Conservation (phyloP, 305 asterid species). For the Fraxinus floribunda region DNA sequence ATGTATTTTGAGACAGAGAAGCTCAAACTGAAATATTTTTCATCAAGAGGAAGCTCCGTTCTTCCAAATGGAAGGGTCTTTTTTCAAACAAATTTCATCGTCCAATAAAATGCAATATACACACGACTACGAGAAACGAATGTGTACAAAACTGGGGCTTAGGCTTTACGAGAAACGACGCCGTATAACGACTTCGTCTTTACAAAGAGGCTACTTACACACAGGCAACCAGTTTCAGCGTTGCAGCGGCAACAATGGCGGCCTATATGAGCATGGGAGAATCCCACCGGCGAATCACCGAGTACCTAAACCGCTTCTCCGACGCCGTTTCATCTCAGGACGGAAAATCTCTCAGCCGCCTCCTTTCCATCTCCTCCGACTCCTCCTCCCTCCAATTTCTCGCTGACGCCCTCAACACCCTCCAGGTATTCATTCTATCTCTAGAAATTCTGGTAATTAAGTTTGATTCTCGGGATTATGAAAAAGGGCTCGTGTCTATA, state of each 20-base stretch:
- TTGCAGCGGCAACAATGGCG: constrained; percentile 37
- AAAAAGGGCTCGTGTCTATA: neutral
- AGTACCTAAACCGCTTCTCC: constrained; percentile 70
- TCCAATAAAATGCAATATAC: neutral
- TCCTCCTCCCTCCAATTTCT: constrained; percentile 60
- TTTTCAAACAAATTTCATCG: too few species aligned
- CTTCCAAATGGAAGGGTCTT: too few species aligned
- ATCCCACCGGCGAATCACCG: constrained; percentile 73
- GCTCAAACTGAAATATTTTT: too few species aligned
- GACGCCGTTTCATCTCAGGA: constrained; percentile 78
- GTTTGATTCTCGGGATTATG: neutral
- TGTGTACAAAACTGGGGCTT: neutral
- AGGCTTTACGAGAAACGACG: neutral
- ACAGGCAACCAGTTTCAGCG: constrained; percentile 24
- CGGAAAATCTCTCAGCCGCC: constrained; percentile 62
- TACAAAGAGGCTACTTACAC: neutral
- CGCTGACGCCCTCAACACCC: constrained; percentile 76
- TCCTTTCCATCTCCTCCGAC: constrained; percentile 61
- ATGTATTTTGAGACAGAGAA: too few species aligned
- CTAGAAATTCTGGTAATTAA: constrained; percentile 7
- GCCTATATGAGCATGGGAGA: constrained; percentile 85
- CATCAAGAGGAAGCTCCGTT: too few species aligned
- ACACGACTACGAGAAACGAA: neutral
- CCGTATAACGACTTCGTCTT: neutral
- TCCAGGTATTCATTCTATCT: constrained; percentile 52